Percentiles rank a stretch among this genome's conserved stretches.
Evolutionary conservation across 805 yeast genomes (phyloP).

Genomic region (Monosporozyma aquatica): DNA sequence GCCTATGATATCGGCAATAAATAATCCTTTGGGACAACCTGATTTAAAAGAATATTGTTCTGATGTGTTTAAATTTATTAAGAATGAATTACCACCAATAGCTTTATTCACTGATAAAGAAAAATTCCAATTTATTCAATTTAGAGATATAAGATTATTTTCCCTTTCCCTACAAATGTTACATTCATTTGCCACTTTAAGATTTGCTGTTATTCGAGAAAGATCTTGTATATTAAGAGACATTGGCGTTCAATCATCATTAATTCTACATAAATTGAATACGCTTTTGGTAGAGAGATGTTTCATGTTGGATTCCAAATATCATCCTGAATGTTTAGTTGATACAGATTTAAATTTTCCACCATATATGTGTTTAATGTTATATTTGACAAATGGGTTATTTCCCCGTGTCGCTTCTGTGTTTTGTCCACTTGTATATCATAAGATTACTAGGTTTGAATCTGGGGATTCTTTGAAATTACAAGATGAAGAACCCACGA

Average conservation of each 20-base stretch:
- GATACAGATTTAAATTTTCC: conserved; percentile 8
- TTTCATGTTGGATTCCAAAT: conserved; percentile 13
- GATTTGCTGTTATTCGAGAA: conserved; percentile 11
- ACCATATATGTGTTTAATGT: conserved; percentile 12
- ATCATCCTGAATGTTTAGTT: conserved; percentile 10
- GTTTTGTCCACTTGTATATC: conserved; percentile 6
- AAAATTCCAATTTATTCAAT: neutral
- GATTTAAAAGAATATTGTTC: conserved; percentile 6
- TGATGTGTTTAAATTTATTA: neutral
- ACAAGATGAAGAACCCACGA: neutral
- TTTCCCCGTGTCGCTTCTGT: conserved; percentile 7
- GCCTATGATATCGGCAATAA: conserved; percentile 12
- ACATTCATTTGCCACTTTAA: conserved; percentile 10
- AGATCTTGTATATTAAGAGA: conserved; percentile 8
- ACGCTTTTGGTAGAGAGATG: conserved; percentile 11
- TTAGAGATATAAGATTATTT: conserved; percentile 4
- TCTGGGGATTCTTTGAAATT: neutral
- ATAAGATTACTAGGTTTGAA: conserved; percentile 6
- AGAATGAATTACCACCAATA: conserved; percentile 3
- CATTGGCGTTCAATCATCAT: conserved; percentile 7
- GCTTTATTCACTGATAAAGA: neutral
- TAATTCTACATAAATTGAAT: conserved; percentile 14
- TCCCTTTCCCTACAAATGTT: conserved; percentile 14
- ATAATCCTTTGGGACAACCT: conserved; percentile 8
- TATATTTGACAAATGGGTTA: conserved; percentile 2